Base-by-base conservation (phyloP, 768 basidiomycete genomes). In the Phylloporus rhodoxanthus region DNA sequence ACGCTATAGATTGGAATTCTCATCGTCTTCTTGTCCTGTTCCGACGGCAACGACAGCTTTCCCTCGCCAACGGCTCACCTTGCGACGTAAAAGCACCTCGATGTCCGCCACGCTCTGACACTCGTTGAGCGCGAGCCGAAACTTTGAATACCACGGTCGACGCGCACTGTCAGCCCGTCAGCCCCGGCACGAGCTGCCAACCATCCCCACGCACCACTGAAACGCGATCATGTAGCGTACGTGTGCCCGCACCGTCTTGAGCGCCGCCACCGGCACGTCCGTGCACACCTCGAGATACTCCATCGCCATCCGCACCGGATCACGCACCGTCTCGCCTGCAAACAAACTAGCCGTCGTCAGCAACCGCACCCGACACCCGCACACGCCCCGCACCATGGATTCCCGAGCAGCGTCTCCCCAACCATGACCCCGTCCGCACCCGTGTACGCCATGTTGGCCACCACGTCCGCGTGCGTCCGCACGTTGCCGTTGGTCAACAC, bases 401-500 rank as follows among this genome's bases (percentile, higher is more conserved):
- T 88, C 15, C 77, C 79, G 5, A 88, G 70, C 29, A 90, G 66
- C n/a, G 79, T 77, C 61, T 90, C 87, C 8, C 85, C 88, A 1
- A 89, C 84, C 88, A 91, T 91, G 47, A 84, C 62, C 8, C 88
- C 88, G 57, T 86, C 81, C 38, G 85, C 85, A 14, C 75, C 71
- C 3, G 86, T 87, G 40, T 69, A 70, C 26, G 64, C 59, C 44
- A 75, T 61, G 59, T 89, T 88, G 21, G 61, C 60, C 51, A 66
- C 62, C 11, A 89, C 62, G 61, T 91, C 82, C 25, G 68, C 66
- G 68, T 75, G 81, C 15, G 63, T 67, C 28, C 80, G 76, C 15
- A 90, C 87, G 59, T 90, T 90, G 10, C 88, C 88, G 58, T 91
- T 91, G 66, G 84, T 87, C 42, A 90, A 68, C 44, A 88, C 77